A percentile compares a stretch with the other conserved stretches of the same genome.
phyloP scores from a whole-genome alignment of 2,329 filamentous ascomycete genomes.

The Samsoniella hepiali region DNA sequence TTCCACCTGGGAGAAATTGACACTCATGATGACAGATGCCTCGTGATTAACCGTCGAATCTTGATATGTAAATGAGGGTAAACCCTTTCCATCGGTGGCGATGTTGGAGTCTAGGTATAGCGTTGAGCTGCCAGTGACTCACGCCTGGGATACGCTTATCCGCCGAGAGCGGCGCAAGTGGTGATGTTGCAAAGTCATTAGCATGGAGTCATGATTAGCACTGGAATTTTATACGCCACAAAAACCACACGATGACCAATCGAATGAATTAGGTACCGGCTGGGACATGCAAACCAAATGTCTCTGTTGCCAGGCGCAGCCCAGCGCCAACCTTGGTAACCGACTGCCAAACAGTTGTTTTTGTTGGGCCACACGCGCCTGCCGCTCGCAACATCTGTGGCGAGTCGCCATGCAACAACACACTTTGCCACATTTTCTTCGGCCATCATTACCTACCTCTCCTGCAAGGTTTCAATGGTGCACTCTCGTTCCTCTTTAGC shows the following conservation, averaged over 20 bases:
- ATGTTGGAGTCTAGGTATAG: neutral
- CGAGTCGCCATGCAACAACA: neutral
- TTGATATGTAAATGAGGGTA: neutral
- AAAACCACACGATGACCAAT: neutral
- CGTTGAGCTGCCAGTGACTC: neutral
- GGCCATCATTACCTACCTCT: neutral
- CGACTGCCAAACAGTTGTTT: neutral
- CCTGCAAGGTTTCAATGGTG: slow-evolving; percentile 27
- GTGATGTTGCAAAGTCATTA: neutral
- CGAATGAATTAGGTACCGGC: too few species aligned
- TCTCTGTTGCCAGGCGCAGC: neutral
- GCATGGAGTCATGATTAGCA: neutral
- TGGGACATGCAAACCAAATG: neutral
- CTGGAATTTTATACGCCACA: neutral
- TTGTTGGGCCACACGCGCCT: neutral
- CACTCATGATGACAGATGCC: slow-evolving; percentile 58
- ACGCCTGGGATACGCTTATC: neutral
- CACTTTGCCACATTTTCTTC: neutral
- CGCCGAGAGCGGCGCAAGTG: neutral
- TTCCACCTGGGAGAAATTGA: slow-evolving; percentile 91
- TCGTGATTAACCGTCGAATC: too few species aligned
- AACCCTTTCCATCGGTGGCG: neutral
- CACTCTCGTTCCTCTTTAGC: slow-evolving; percentile 19
- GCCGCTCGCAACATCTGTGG: neutral
- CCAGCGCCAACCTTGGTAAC: neutral